phyloP scores from a whole-genome alignment of 139 green algal species.

The Micromonas commoda region DNA sequence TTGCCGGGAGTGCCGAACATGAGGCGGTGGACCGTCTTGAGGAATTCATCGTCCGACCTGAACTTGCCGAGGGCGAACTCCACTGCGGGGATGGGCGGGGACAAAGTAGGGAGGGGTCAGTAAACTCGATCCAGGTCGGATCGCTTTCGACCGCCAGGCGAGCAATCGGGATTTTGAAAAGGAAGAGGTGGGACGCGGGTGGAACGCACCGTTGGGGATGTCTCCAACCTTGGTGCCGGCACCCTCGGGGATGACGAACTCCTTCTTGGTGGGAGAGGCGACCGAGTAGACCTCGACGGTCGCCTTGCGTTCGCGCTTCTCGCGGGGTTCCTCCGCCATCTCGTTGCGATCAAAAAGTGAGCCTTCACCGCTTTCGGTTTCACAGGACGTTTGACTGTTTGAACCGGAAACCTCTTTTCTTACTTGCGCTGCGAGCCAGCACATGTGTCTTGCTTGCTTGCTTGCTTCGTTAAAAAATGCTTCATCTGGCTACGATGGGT shows the following conservation, averaged over 20 bases:
- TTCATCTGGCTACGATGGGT: no score
- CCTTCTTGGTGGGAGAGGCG: background rate
- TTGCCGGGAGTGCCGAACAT: background rate
- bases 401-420: no score
- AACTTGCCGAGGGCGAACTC: background rate
- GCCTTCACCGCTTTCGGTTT: no score
- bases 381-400: background rate
- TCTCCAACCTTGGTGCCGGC: background rate
- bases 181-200: background rate
- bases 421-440: no score
- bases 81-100: background rate
- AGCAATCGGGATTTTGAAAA: background rate
- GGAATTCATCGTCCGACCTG: background rate
- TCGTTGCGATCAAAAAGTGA: no score
- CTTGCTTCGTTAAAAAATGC: no score
- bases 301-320: conserved; percentile 15
- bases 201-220: conserved; percentile 13
- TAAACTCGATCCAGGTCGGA: background rate
- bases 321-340: no score
- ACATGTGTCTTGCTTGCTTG: no score
- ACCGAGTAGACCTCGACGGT: conserved; percentile 1
- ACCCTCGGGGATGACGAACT: background rate
- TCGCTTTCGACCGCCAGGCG: background rate
- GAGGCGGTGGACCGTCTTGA: conserved; percentile 1
- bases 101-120: background rate